Evolutionary conservation across 345 rosid genomes (phyloP), one percentile per base, ranked within the genome.

Genomic region (Capsella bursapastoris): DNA sequence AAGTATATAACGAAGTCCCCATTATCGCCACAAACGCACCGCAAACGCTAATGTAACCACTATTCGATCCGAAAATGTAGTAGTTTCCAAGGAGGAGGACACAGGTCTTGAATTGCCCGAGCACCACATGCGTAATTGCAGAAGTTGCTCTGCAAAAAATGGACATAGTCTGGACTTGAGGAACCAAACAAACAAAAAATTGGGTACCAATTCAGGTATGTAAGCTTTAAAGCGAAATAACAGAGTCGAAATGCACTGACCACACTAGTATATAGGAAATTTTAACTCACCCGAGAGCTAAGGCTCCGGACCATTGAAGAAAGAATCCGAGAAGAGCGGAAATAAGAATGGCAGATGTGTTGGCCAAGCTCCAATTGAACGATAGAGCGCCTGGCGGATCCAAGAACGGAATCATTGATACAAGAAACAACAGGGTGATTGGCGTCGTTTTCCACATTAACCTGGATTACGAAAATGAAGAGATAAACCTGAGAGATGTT

Each of bases 391-490:
- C 98, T 0, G 97, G 89, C 0, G 99, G 98, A 63, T 95, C 98
- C 48, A 95, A 86, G 85, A 88, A 87, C 1, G 99, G 98, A 76
- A 95, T 85, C 86, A 95, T 77, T 1, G 90, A 70, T 31, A 86
- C 88, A 34, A 95, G 92, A 80, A 89, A 95, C 80, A 89, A 76
- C 75, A 95, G 78, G 60, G 97, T 92, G 77, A 95, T 84, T 8
- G 99, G 99, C 0, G 99, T 90, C 11, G 97, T 95, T 84, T 85
- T 92, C 99, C 98, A 95, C 98, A 92, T 95, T 73, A 95, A 88
- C 83, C 99, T 95, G 85, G 5, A 53, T 25, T 64, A 68, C 59
- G 31, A 13, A 45, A 57, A 70, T 62, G 9, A 34, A 25, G 28
- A 12, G 16, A 50, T 18, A 8, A 7, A 49, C 13, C 57, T 31